Percentiles rank a stretch among this genome's conserved stretches.
phyloP scores from a whole-genome alignment of 2,329 filamentous ascomycete genomes.

The Nothophaeocryptopus gaeumannii region DNA sequence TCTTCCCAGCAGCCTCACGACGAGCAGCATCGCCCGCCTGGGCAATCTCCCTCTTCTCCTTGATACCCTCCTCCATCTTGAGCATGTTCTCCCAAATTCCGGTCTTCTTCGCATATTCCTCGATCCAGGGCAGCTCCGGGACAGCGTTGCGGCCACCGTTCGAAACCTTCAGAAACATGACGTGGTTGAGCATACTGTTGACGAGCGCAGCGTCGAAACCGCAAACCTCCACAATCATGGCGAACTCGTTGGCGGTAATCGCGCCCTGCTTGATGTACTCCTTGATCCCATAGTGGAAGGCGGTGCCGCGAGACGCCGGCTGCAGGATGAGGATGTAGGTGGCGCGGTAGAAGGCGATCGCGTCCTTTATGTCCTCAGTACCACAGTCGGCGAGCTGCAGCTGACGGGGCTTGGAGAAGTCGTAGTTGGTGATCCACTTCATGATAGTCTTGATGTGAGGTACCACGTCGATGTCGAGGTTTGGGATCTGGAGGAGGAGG shows the following conservation, averaged over 20 bases:
- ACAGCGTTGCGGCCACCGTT: background rate
- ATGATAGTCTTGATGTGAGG: background rate
- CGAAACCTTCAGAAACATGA: background rate
- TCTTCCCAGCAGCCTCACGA: background rate
- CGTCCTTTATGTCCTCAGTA: background rate
- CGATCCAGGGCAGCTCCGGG: background rate
- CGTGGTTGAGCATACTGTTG: constrained; percentile 1
- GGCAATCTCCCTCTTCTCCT: background rate
- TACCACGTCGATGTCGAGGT: constrained; percentile 1
- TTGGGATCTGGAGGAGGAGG: background rate
- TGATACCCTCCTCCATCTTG: background rate
- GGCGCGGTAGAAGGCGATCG: background rate
- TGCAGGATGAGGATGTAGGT: background rate
- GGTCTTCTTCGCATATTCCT: background rate
- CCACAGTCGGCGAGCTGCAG: background rate
- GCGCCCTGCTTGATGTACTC: constrained; percentile 1
- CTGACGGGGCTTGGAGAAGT: background rate
- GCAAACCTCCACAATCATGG: constrained; percentile 1
- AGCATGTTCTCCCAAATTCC: constrained; percentile 4
- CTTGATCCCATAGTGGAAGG: background rate
- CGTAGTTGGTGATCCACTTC: background rate
- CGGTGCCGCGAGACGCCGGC: background rate
- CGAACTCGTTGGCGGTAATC: constrained; percentile 1
- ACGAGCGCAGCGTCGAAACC: constrained; percentile 3
- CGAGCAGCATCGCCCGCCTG: background rate